Base-by-base conservation (phyloP, 208 protist species). In the Wallacemonas sp. region DNA sequence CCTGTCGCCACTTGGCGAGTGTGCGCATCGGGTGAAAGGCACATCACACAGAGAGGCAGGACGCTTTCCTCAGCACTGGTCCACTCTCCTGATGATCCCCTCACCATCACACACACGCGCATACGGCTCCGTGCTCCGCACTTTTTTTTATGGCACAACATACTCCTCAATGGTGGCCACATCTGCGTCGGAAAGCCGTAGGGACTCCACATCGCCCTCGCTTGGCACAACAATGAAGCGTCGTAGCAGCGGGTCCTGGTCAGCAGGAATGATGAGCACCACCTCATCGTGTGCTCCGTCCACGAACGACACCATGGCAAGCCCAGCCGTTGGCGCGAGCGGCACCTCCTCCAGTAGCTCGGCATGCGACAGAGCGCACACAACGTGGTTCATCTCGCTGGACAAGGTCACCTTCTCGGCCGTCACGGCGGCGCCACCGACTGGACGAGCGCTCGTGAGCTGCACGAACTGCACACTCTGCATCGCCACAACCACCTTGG, bases 331-430 rank as follows among this genome's bases (percentile, higher is more conserved):
- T 0, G 84, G 84, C 1, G 89, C 89, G 15, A 93, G 59, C 21
- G 86, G 80, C 21, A 85, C 86, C 72, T 95, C 89, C 46, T 91
- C 89, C 4, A 84, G 42, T 17, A 91, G 38, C 62, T 84, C 84
- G 2, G 86, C 89, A 56, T 95, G 86, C 1, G 89, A 95, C 1
- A 95, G 66, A 2, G 79, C 84, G 53, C 86, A 93, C 17, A 95
- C 66, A n/a, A 82, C 76, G 36, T 71, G 34, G 28, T 33, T 41
- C 46, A 71, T 55, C 33, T 56, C 51, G 21, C 45, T 34, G 21
- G 69, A 67, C 4, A 76, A 69, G 47, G 36, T 51, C 41, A 84
- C 76, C 26, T 74, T 71, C 19, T 68, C 61, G 60, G 75, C 79
- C 42, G 51, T 19, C 17, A 78, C 67, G 8, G 53, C 62, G 28